phyloP scores from a whole-genome alignment of 768 basidiomycete species.

The Pleurotus tuber-regium region DNA sequence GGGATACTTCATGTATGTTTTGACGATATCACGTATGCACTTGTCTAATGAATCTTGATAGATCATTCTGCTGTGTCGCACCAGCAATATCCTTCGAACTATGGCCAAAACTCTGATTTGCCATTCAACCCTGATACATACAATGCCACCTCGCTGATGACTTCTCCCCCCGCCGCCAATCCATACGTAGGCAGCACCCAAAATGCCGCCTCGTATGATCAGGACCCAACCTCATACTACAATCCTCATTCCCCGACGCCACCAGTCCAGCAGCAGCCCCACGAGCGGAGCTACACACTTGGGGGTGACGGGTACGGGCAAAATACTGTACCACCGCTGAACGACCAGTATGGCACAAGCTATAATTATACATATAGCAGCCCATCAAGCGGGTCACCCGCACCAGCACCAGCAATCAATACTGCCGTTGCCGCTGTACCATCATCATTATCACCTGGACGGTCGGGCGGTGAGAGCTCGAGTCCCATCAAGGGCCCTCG shows the following conservation, averaged over 20 bases:
- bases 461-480: background rate
- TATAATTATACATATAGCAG: constrained; percentile 23
- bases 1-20: constrained; percentile 53
- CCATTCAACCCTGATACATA: constrained; percentile 35
- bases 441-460: constrained; percentile 16
- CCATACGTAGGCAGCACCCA: constrained; percentile 13
- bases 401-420: constrained; percentile 24
- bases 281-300: constrained; percentile 54
- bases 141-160: constrained; percentile 27
- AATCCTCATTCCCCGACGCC: constrained; percentile 20
- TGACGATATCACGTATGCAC: background rate
- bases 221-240: constrained; percentile 24
- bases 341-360: constrained; percentile 16
- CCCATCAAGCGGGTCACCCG: constrained; percentile 27
- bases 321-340: constrained; percentile 41
- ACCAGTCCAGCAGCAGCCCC: constrained; percentile 22
- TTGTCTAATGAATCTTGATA: constrained; percentile 22
- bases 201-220: background rate
- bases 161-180: constrained; percentile 17
- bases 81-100: constrained; percentile 44
- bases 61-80: constrained; percentile 56
- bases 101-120: constrained; percentile 47
- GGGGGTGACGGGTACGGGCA: constrained; percentile 56
- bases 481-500: constrained; percentile 46
- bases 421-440: constrained; percentile 30